These are phyloP conservation scores for Catunica adiposa DNA, from an alignment of 2,329 filamentous ascomycete species.

Conservation along the genomic window DNA sequence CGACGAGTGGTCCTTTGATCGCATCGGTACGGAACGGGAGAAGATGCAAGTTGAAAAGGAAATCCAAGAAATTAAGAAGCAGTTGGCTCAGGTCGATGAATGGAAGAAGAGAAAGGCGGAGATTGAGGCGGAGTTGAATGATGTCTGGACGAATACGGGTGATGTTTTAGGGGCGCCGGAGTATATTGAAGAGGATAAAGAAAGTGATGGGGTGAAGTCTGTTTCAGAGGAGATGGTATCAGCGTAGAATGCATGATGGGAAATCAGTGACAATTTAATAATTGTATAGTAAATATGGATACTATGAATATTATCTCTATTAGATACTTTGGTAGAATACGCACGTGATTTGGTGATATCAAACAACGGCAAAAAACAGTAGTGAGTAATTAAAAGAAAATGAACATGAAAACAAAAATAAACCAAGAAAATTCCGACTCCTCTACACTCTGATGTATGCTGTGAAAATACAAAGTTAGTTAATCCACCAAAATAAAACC, in stretches of 20 bases:
- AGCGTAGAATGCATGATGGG: background rate
- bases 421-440: too few relatives aligned
- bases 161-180: constrained; percentile 32
- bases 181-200: constrained; percentile 22
- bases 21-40: constrained; percentile 84
- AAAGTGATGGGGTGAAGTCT: background rate
- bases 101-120: constrained; percentile 66
- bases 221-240: background rate
- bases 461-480: constrained; percentile 2
- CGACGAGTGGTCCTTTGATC: constrained; percentile 83
- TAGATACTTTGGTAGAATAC: background rate
- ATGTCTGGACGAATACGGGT: constrained; percentile 41
- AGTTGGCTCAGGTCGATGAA: constrained; percentile 62
- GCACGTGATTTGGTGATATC: too few relatives aligned
- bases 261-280: too few relatives aligned
- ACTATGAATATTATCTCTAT: background rate
- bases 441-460: constrained; percentile 5
- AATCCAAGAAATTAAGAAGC: constrained; percentile 64
- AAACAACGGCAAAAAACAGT: too few relatives aligned
- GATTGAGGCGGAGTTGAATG: constrained; percentile 65
- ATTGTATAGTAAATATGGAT: background rate
- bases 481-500: background rate
- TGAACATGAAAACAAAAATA: too few relatives aligned
- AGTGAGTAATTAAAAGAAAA: too few relatives aligned
- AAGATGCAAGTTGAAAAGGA: constrained; percentile 89